These are phyloP conservation scores for Chaetomiaceae sp. DNA, from an alignment of 2,329 filamentous ascomycete species.

Conservation along the genomic window DNA sequence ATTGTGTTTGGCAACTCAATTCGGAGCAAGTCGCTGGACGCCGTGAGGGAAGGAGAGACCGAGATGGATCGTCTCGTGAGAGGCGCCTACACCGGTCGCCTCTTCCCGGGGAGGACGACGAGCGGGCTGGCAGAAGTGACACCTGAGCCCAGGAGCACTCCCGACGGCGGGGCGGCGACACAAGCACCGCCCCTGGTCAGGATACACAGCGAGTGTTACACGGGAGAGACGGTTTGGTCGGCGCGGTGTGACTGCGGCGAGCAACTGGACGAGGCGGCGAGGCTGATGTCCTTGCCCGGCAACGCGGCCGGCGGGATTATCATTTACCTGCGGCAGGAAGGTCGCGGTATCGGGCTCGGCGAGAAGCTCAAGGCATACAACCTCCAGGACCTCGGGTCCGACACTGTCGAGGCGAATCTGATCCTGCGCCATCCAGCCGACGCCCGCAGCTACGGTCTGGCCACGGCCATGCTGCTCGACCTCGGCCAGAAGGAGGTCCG, in stretches of 20 bases:
- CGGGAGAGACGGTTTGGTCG: slow-evolving; percentile 96
- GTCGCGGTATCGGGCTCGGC: slow-evolving; percentile 86
- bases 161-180: background rate
- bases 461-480: slow-evolving; percentile 89
- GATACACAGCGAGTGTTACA: slow-evolving; percentile 98
- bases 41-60: slow-evolving; percentile 68
- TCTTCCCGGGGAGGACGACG: slow-evolving; percentile 79
- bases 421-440: slow-evolving; percentile 88
- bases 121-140: slow-evolving; percentile 58
- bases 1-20: slow-evolving; percentile 93
- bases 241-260: slow-evolving; percentile 97
- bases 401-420: slow-evolving; percentile 94
- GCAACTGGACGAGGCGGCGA: slow-evolving; percentile 91
- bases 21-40: slow-evolving; percentile 66
- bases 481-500: slow-evolving; percentile 73
- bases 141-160: slow-evolving; percentile 12
- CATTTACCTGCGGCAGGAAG: slow-evolving; percentile 92
- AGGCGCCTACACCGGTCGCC: slow-evolving; percentile 82
- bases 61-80: slow-evolving; percentile 90
- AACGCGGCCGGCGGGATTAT: slow-evolving; percentile 75
- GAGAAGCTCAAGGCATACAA: slow-evolving; percentile 99
- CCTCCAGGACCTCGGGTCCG: slow-evolving; percentile 90
- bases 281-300: slow-evolving; percentile 75
- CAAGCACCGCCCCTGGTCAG: slow-evolving; percentile 66
- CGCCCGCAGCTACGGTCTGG: slow-evolving; percentile 90